Base-by-base conservation (phyloP, 2,329 filamentous ascomycete species). In the Lachnellula suecica region DNA sequence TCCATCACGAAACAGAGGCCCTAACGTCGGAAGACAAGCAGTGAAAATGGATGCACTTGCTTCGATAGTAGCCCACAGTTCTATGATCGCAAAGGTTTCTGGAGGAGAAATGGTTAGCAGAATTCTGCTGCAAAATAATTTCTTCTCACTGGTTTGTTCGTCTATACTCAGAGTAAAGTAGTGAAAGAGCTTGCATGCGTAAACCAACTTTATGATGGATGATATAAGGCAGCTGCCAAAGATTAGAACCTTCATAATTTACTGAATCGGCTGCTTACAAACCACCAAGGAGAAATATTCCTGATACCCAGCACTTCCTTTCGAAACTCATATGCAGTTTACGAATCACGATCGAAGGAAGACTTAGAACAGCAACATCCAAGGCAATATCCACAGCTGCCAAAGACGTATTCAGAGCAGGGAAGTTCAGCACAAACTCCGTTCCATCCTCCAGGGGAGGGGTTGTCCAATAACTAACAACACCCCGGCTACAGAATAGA, bases 261-360 rank as follows among this genome's bases (percentile, higher is more conserved):
- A 42, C 15, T 19, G 40, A 23, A 42, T 42, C 13, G 20, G 23
- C 10, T 19, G 11, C 20, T 42, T 19, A 42, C 40, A 42, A 42
- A 20, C 13, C 40, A 20, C 40, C 40, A 17, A 42, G 20, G 13
- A 42, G 22, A 15, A 42, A 42, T 19, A 42, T 42, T 42, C 40
- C 40, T 4, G 40, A 17, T 7, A 42, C 22, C 13, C 23, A 42
- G n/a, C 13, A 20, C 31, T 44, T 51, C 34, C 46, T 51, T 34
- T 46, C 9, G 27, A 44, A 15, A 41, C 38, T 44, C 42, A 51
- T 51, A 31, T 51, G 49, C 23, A 51, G 23, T 20, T 51, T 51
- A 3, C 15, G 15, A 22, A 51, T 41, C 27, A 38, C 20, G 22
- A 42, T 42, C 24, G 46, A 23, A 3, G 49, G 49, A 19, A 51